Base-by-base conservation (phyloP, 257 asterid genomes). In the Jacaranda mimosifolia region DNA sequence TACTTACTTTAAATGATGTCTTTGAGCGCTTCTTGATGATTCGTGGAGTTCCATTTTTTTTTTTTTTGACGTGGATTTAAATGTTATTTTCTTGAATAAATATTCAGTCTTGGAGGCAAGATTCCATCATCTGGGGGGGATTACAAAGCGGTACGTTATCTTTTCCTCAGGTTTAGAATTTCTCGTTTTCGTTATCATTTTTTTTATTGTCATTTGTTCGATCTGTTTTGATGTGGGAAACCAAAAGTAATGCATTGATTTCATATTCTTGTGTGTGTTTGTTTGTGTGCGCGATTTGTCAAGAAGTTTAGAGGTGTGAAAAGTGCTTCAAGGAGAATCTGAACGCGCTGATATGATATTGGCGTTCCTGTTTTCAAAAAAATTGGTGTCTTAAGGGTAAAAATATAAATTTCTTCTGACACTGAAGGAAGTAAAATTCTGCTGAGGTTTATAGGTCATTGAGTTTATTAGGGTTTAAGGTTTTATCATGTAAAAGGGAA, bases 51-150 rank as follows among this genome's bases (percentile, higher is more conserved):
- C 39, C 40, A 12, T 65, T 42, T 3, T 42, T 42, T 9, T 13
- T 52, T 18, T 64, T 40, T 42, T 56, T 46, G 18, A 10, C 35
- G 42, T 52, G 71, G 68, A 69, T 48, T 68, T 62, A 5, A 32
- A 42, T 74, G 52, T 38, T 9, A 12, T 64, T 51, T 43, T 45
- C 51, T 26, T 57, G 9, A 62, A 18, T 38, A 3, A 17, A 15
- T 71, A 68, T 77, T 74, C 90, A 96, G 99, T 75, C 91, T 96
- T 15, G 99, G 99, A 70, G 99, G 97, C 73, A 76, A 83, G 88
- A 81, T 96, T 83, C 99, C 98, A 36, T 75, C 87, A 5, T 63
- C 89, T 11, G 84, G 79, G 3, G 81, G 82, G 6, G 88, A 79
- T 68, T 52, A 39, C 73, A 86, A 86, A 81, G 76, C 78, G 89